phyloP scores from a whole-genome alignment of 2,329 filamentous ascomycete species.

The Talaromyces pinophilus region DNA sequence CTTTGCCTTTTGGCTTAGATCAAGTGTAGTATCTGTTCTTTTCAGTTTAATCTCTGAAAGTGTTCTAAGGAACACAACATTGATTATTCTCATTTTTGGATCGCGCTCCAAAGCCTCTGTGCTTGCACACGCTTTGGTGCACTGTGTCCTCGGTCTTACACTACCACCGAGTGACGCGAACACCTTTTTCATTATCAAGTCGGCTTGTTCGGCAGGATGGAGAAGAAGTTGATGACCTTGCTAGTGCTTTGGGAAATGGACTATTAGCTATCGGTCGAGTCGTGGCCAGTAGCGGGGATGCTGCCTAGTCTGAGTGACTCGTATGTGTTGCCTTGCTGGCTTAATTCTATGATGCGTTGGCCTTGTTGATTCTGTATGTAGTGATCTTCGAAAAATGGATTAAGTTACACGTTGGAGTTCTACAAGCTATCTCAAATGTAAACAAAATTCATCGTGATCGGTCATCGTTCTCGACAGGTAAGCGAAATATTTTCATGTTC shows the following conservation, averaged over 20 bases:
- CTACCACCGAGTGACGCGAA: slow-evolving; percentile 72
- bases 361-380: neutral
- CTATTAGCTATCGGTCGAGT: no score
- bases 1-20: slow-evolving; percentile 71
- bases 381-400: neutral
- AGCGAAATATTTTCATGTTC: neutral
- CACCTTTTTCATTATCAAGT: slow-evolving; percentile 59
- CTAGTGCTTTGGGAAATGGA: neutral
- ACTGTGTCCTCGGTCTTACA: slow-evolving; percentile 77
- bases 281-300: neutral
- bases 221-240: slow-evolving; percentile 50
- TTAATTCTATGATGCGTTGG: neutral
- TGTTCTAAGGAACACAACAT: slow-evolving; percentile 68
- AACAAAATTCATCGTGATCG: neutral
- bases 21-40: slow-evolving; percentile 97
- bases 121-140: slow-evolving; percentile 67
- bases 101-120: slow-evolving; percentile 59
- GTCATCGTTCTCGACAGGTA: no score
- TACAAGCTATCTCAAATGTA: neutral
- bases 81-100: slow-evolving; percentile 84
- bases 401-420: neutral
- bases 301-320: neutral
- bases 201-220: slow-evolving; percentile 57
- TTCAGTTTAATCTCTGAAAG: slow-evolving; percentile 96
- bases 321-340: neutral